Conservation (phyloP, 371 early-diverging fungal species). For the Mucor ambiguus region DNA sequence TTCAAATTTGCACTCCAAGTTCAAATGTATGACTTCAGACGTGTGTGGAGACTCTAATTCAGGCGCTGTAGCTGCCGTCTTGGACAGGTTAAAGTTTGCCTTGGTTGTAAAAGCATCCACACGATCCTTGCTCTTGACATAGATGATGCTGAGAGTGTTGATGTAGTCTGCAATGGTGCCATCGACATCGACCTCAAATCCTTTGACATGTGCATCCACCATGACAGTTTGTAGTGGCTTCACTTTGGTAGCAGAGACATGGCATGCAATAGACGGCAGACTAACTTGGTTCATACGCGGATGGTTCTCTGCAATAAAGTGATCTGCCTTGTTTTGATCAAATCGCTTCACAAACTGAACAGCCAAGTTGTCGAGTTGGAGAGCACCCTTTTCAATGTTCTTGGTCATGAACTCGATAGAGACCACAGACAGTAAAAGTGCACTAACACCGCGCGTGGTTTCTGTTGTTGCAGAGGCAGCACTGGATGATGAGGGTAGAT, state of each 20-base stretch:
- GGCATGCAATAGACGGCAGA: constrained; percentile 61
- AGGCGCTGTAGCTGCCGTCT: constrained; percentile 2
- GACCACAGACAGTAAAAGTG: constrained; percentile 65
- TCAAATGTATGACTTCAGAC: constrained; percentile 32
- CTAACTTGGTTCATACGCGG: constrained; percentile 70
- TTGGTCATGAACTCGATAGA: constrained; percentile 62
- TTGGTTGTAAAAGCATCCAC: constrained; percentile 53
- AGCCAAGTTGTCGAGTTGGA: constrained; percentile 60
- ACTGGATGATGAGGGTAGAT: constrained; percentile 28
- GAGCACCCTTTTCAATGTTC: constrained; percentile 60
- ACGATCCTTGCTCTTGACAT: constrained; percentile 59
- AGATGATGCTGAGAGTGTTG: constrained; percentile 68
- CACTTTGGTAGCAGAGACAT: constrained; percentile 42
- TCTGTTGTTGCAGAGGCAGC: not conserved
- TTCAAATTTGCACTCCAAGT: constrained; percentile 43
- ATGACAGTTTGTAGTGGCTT: constrained; percentile 46
- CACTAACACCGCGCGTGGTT: constrained; percentile 35
- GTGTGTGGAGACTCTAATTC: constrained; percentile 3
- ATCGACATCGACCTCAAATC: constrained; percentile 72
- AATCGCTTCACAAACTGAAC: constrained; percentile 77
- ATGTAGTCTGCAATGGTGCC: constrained; percentile 72
- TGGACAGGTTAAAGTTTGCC: constrained; percentile 33
- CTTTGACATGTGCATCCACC: constrained; percentile 67
- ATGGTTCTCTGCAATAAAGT: constrained; percentile 69
- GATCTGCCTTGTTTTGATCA: constrained; percentile 70